A percentile compares a stretch with the other conserved stretches of the same genome.
These are phyloP conservation scores for Epithele typhae DNA, from an alignment of 768 basidiomycete genomes.

Conservation along the genomic window DNA sequence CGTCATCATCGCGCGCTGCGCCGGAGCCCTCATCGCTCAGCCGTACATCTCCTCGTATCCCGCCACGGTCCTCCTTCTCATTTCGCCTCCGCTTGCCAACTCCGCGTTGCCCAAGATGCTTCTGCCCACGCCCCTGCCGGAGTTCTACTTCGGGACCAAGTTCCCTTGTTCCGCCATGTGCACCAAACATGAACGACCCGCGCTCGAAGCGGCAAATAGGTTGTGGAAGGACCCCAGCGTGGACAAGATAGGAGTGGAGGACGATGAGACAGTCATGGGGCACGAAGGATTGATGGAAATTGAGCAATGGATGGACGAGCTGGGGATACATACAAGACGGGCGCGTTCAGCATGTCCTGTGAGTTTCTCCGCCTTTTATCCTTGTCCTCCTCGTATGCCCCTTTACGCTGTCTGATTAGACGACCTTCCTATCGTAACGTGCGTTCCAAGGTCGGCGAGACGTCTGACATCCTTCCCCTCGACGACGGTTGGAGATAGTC, in stretches of 20 bases:
- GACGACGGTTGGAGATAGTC: no score
- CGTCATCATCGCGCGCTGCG: slow-evolving; percentile 46
- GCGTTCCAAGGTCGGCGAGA: no score
- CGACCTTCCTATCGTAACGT: no score
- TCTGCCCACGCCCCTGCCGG: slow-evolving; percentile 36
- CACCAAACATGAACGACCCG: slow-evolving; percentile 30
- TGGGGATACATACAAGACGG: slow-evolving; percentile 45
- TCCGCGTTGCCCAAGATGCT: slow-evolving; percentile 14
- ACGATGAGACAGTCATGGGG: slow-evolving; percentile 25
- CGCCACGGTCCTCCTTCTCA: slow-evolving; percentile 56
- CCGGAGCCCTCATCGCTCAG: slow-evolving; percentile 55
- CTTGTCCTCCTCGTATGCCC: no score
- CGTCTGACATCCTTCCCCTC: no score
- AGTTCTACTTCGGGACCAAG: slow-evolving; percentile 58
- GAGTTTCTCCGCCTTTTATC: not conserved
- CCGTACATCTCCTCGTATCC: slow-evolving; percentile 67
- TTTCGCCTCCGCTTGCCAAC: slow-evolving; percentile 49
- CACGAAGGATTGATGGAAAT: slow-evolving; percentile 38
- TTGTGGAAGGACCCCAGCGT: slow-evolving; percentile 34
- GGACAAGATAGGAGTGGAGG: slow-evolving; percentile 10
- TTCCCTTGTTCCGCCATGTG: slow-evolving; percentile 56
- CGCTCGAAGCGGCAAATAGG: slow-evolving; percentile 34
- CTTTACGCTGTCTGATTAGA: no score
- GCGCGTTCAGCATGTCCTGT: not conserved
- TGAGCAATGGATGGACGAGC: slow-evolving; percentile 51